Conservation (phyloP, 2,329 filamentous ascomycete species). For the Trichoderma arundinaceum region DNA sequence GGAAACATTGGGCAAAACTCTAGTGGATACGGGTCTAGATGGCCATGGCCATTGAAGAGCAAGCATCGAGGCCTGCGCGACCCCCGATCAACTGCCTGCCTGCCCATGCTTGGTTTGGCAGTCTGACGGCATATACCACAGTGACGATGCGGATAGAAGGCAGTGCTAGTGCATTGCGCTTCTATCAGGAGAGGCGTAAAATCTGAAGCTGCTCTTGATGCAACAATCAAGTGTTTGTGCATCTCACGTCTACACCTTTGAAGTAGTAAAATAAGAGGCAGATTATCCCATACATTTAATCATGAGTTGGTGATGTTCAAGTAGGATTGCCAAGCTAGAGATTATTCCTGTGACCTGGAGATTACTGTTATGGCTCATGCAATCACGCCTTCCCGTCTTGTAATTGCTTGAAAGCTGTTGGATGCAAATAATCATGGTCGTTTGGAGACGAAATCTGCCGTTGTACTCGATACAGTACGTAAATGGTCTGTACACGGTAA, state of each 20-base stretch:
- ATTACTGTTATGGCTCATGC: neutral
- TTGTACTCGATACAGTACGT: neutral
- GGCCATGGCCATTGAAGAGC: conserved; percentile 31
- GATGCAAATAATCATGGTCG: neutral
- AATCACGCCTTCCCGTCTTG: neutral
- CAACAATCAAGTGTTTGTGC: conserved; percentile 41
- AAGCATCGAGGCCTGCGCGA: conserved; percentile 24
- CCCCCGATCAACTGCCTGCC: conserved; percentile 16
- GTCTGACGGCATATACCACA: conserved; percentile 18
- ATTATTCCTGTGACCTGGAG: neutral
- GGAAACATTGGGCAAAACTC: conserved; percentile 35
- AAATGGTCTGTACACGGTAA: neutral
- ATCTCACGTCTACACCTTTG: conserved; percentile 34
- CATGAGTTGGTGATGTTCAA: neutral
- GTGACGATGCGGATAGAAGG: conserved; percentile 29
- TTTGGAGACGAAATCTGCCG: neutral
- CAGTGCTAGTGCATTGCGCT: conserved; percentile 39
- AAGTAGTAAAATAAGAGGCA: conserved; percentile 33
- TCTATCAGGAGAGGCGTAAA: conserved; percentile 20
- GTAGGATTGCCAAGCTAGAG: neutral
- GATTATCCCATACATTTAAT: neutral
- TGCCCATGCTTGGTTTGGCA: conserved; percentile 10
- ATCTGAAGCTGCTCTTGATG: conserved; percentile 34
- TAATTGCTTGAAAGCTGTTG: no score
- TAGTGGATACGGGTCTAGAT: conserved; percentile 30